phyloP scores from a whole-genome alignment of 495 filamentous ascomycete species.

The Neurospora hispaniola region DNA sequence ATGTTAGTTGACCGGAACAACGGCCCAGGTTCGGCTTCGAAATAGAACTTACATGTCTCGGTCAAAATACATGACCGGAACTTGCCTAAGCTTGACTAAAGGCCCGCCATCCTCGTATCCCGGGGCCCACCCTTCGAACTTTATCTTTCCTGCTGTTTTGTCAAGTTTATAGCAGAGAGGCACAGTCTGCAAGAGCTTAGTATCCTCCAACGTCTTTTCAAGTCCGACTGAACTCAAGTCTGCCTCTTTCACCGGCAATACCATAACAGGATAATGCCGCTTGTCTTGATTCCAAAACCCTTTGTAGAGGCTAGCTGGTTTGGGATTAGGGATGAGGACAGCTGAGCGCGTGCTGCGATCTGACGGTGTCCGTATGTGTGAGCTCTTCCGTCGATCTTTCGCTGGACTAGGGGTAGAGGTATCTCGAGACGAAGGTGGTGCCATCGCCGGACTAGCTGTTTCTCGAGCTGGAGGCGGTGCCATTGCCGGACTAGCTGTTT shows the following conservation, averaged over 20 bases:
- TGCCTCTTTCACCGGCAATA: conserved; percentile 28
- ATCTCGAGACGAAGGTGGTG: not conserved
- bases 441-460: not conserved
- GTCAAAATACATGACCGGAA: conserved; percentile 36
- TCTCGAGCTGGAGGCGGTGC: not conserved
- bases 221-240: conserved; percentile 21
- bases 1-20: conserved; percentile 3
- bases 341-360: conserved; percentile 1
- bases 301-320: conserved; percentile 22
- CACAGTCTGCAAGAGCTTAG: conserved; percentile 21
- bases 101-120: conserved; percentile 30
- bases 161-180: conserved; percentile 30
- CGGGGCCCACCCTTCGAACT: conserved; percentile 29
- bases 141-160: not conserved
- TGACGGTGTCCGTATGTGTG: not conserved
- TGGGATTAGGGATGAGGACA: conserved; percentile 9
- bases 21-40: not conserved
- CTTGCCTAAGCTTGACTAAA: conserved; percentile 24
- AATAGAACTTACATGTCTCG: conserved; percentile 7
- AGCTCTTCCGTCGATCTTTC: not conserved
- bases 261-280: conserved; percentile 26
- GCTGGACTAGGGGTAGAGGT: not conserved
- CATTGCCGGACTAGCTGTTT: not conserved
- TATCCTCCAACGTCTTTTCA: conserved; percentile 18
- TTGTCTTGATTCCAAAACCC: conserved; percentile 20